Base-by-base conservation (phyloP, 179 eudicot genomes). In the Silene noctiflora region DNA sequence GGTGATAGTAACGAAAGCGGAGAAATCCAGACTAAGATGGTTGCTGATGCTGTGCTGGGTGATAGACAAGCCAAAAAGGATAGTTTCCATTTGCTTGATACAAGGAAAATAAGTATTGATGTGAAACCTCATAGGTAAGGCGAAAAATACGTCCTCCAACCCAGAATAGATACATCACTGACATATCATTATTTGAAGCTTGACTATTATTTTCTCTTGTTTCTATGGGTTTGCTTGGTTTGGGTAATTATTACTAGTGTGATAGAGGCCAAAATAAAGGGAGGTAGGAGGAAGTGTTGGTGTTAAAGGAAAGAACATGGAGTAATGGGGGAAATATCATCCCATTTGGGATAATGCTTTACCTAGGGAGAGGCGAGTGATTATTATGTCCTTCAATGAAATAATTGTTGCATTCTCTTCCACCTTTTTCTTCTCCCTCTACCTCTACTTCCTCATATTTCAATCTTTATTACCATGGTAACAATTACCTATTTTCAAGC, bases 51-150 rank as follows among this genome's bases (percentile, higher is more conserved):
- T 58, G 60, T 39, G 44, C 72, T 74, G 6, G 24, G 61, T 68
- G 79, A 64, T 55, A 76, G 71, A 77, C 70, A 72, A 62, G 76
- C 42, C 61, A 61, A 62, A 25, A 78, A 77, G 55, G 72, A 67
- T 53, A 72, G 70, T 22, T 44, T 59, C 64, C 21, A 44, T 59
- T 70, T 76, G 21, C 60, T 60, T 24, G 79, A 70, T 60, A 74
- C 61, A 20, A 72, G 69, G 73, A 82, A 75, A 75, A 79, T 74
- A 67, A 42, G 67, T 53, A 64, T 60, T 17, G 75, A 77, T 72
- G 67, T 33, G 70, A 80, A 77, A 72, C 59, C 76, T 75, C 71
- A 78, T 33, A 71, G 87, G 87, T 82, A 71, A 85, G 82, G 60
- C 58, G 46, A 55, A 64, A 55, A 59, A 13, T 48, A 69, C 17